Base-by-base conservation (phyloP, 148 eudicot species). In the Diospyros kaki region DNA sequence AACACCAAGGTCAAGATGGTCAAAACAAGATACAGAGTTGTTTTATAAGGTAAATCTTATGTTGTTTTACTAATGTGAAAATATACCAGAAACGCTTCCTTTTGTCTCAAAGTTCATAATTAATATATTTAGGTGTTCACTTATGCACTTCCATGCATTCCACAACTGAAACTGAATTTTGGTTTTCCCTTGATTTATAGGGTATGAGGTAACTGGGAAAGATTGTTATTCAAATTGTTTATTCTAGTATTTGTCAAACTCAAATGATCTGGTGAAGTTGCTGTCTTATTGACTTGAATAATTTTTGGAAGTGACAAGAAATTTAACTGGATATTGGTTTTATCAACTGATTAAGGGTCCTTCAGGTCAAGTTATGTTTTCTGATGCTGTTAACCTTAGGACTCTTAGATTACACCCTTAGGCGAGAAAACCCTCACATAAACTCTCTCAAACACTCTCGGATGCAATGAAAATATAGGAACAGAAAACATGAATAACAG, bases 1-100 rank as follows among this genome's bases (percentile, higher is more conserved):
- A 72, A 85, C 79, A 63, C 86, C 90, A 46, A 83, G 73, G 66
- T 61, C 77, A 55, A 89, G 86, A 81, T 93, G 98, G 98, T 72
- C 94, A 9, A 89, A 89, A 80, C 85, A 81, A 83, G 98, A 93
- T 66, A 93, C 98, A 5, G 96, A 93, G 71, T 75, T 88, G 80
- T 93, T 93, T 81, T 93, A 89, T 66, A 75, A 91, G 98, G 98
- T 93, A 79, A 63, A 54, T 64, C 46, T 46, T 9, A 17, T 40
- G 53, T 40, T 28, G 18, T 51, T 71, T 46, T 48, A 9, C 5
- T 71, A 56, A 18, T 8, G 1, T 6, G 11, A 10, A 58, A n/a
- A 3, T 42, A 10, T 11, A 17, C 15, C 17, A 40, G 51, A 43
- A 43, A 72, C 12, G 14, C 44, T 13, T 50, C 11, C 41, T 66